Percentiles rank a stretch among this genome's conserved stretches.
Evolutionary conservation across 164 flowering plant genomes (phyloP).

Genomic region (Macadamia integrifolia): DNA sequence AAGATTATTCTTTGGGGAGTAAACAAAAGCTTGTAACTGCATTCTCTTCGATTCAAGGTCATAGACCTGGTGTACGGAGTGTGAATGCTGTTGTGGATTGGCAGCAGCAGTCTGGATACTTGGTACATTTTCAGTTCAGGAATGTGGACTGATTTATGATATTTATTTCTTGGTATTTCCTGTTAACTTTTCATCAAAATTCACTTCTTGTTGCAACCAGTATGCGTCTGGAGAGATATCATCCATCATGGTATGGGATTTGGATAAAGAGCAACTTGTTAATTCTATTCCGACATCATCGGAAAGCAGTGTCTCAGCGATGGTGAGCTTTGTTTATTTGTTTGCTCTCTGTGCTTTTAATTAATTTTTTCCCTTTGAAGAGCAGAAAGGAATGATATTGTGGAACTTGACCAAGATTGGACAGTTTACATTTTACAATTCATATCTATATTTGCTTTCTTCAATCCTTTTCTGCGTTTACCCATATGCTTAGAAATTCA

Average conservation of each 20-base stretch:
- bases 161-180: background rate
- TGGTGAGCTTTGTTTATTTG: constrained; percentile 44
- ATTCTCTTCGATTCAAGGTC: constrained; percentile 86
- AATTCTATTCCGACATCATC: constrained; percentile 60
- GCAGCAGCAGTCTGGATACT: constrained; percentile 96
- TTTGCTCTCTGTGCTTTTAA: background rate
- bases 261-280: constrained; percentile 85
- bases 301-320: constrained; percentile 70
- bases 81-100: constrained; percentile 93
- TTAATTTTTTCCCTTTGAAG: too few species aligned
- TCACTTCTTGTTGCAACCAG: constrained; percentile 25
- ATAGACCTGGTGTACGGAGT: constrained; percentile 64
- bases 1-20: constrained; percentile 59
- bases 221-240: constrained; percentile 87
- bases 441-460: background rate
- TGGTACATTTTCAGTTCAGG: constrained; percentile 39
- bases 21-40: constrained; percentile 88
- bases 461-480: background rate
- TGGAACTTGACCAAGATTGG: too few species aligned
- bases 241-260: constrained; percentile 87
- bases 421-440: background rate
- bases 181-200: background rate
- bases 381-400: too few species aligned
- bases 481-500: too few species aligned
- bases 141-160: background rate